These are phyloP conservation scores for Murraya paniculata DNA, from an alignment of 345 rosid species.

Conservation along the genomic window DNA sequence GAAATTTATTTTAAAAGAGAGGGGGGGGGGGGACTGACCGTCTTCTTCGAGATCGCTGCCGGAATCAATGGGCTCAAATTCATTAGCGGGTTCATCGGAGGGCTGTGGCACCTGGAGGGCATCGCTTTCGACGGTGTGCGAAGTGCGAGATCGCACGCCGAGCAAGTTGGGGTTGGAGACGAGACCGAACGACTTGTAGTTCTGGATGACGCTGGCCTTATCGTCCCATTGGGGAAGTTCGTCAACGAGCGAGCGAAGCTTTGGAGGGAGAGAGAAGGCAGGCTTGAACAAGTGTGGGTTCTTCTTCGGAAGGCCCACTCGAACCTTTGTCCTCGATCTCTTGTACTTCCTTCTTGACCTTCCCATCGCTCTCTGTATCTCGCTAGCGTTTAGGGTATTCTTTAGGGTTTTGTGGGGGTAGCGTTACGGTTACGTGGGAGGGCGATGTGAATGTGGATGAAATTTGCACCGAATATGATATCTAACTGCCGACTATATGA, in stretches of 20 bases:
- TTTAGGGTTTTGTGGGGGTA: neutral
- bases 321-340: slow-evolving; percentile 71
- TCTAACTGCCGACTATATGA: no score
- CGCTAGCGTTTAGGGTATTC: slow-evolving; percentile 24
- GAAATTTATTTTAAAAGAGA: no score
- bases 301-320: slow-evolving; percentile 77
- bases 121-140: slow-evolving; percentile 60
- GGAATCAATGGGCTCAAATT: slow-evolving; percentile 55
- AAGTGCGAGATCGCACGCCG: slow-evolving; percentile 68
- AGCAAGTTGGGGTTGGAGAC: slow-evolving; percentile 84
- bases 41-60: slow-evolving; percentile 98
- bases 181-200: slow-evolving; percentile 90
- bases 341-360: slow-evolving; percentile 89
- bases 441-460: no score
- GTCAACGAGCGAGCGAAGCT: slow-evolving; percentile 65
- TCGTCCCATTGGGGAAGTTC: slow-evolving; percentile 76
- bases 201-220: slow-evolving; percentile 68
- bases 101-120: slow-evolving; percentile 66
- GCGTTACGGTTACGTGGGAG: no score
- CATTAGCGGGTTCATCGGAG: slow-evolving; percentile 38
- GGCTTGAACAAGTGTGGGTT: slow-evolving; percentile 76
- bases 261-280: slow-evolving; percentile 79
- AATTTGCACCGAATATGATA: no score
- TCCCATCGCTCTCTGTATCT: slow-evolving; percentile 52
- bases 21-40: slow-evolving; percentile 30